A percentile compares a stretch with the other conserved stretches of the same genome.
Evolutionary conservation across 768 basidiomycete genomes (phyloP).

Genomic region (Auriscalpium vulgare): DNA sequence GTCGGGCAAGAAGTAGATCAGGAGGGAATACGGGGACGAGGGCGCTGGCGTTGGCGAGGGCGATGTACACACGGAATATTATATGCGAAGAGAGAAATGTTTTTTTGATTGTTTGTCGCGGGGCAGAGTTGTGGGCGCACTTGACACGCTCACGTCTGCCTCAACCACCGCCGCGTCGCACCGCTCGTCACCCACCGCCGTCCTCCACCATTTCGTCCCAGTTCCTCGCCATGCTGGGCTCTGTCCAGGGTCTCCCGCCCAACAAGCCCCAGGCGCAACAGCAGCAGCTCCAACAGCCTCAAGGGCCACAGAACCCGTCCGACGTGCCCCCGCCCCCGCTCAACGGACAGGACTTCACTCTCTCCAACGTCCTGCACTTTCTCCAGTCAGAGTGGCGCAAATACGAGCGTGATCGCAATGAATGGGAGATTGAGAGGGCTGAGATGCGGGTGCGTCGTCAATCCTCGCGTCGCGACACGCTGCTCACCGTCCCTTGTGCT

Average conservation of each 20-base stretch:
- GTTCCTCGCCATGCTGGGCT: constrained; percentile 55
- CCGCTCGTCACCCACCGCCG: constrained; percentile 6
- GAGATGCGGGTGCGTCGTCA: constrained; percentile 85
- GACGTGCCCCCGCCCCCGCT: constrained; percentile 69
- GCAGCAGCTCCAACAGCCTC: constrained; percentile 49
- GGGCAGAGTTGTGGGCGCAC: too few species aligned
- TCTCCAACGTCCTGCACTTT: constrained; percentile 93
- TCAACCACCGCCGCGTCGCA: background rate
- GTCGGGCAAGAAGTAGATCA: constrained; percentile 60
- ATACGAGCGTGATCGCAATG: constrained; percentile 97
- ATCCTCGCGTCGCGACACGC: constrained; percentile 15
- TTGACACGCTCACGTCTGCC: background rate
- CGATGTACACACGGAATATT: too few species aligned
- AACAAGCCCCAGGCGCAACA: constrained; percentile 30
- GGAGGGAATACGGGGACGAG: too few species aligned
- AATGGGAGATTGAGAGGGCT: constrained; percentile 99
- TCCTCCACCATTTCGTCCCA: constrained; percentile 12
- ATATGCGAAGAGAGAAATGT: background rate
- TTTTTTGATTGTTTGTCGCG: too few species aligned
- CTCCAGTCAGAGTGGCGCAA: constrained; percentile 97
- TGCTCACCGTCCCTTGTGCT: constrained; percentile 12
- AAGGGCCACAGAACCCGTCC: constrained; percentile 43
- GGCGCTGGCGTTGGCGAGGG: too few species aligned
- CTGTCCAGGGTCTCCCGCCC: constrained; percentile 39
- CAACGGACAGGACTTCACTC: constrained; percentile 86